phyloP scores from a whole-genome alignment of 2,329 filamentous ascomycete genomes.

The Sporothrix euskadiensis region DNA sequence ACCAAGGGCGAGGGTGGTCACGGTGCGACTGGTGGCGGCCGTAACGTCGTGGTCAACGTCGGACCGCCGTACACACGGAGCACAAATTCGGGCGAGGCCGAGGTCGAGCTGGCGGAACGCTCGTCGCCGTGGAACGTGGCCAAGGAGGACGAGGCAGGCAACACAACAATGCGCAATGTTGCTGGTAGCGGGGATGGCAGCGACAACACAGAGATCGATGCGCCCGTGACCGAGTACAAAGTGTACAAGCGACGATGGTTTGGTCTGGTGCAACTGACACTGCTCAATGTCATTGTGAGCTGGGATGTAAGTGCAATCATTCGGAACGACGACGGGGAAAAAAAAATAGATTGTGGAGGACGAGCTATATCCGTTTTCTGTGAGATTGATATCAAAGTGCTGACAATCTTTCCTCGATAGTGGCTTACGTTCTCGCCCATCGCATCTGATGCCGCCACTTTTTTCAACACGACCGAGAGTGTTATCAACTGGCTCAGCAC shows the following conservation, averaged over 20 bases:
- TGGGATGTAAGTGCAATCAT: constrained; percentile 75
- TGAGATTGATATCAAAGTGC: background rate
- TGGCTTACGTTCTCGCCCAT: constrained; percentile 93
- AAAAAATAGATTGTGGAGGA: background rate
- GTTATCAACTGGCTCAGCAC: constrained; percentile 93
- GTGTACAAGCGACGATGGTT: constrained; percentile 86
- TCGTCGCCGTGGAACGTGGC: background rate
- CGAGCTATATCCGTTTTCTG: background rate
- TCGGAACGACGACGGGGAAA: background rate
- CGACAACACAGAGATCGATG: background rate
- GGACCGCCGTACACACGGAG: constrained; percentile 13
- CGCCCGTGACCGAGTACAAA: constrained; percentile 34
- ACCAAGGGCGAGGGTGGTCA: background rate
- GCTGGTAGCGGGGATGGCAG: background rate
- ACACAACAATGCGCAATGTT: background rate
- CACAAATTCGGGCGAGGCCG: background rate
- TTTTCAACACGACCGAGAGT: constrained; percentile 72
- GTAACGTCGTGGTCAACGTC: constrained; percentile 12
- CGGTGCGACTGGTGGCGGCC: background rate
- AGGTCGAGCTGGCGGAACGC: constrained; percentile 24
- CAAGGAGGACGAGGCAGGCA: background rate
- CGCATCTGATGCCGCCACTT: constrained; percentile 69
- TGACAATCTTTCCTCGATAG: constrained; percentile 45
- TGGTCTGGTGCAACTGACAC: constrained; percentile 76
- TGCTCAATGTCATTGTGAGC: constrained; percentile 89